These are phyloP conservation scores for Suillus tomentosus DNA, from an alignment of 768 basidiomycete species.

Conservation along the genomic window DNA sequence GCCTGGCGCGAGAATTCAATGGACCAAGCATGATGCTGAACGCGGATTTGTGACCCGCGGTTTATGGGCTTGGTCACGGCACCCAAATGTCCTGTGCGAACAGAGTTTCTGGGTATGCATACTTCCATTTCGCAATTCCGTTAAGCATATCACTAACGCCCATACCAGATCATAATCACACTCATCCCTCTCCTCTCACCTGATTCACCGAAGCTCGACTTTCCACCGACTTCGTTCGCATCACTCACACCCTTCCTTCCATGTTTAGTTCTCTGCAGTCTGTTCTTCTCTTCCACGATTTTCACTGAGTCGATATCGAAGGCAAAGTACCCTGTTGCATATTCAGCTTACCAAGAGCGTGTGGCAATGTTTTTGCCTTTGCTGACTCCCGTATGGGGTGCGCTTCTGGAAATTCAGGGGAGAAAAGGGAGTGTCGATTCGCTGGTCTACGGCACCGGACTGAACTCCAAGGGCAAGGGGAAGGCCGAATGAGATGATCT, in stretches of 20 bases:
- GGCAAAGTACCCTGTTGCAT: conserved; percentile 71
- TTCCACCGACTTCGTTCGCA: conserved; percentile 26
- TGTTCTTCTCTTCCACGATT: conserved; percentile 77
- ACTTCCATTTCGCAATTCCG: not conserved
- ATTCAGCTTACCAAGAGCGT: conserved; percentile 70
- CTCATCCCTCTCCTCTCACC: conserved; percentile 62
- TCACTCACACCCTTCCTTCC: conserved; percentile 49
- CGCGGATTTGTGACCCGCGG: conserved; percentile 87
- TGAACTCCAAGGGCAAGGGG: conserved; percentile 13
- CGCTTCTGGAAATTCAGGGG: conserved; percentile 40
- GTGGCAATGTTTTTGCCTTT: conserved; percentile 79
- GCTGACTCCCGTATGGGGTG: conserved; percentile 46
- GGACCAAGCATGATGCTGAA: conserved; percentile 65
- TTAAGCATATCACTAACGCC: conserved; percentile 13
- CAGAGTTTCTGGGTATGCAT: conserved; percentile 79
- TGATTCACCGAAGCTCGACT: conserved; percentile 27
- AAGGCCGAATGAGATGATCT: conserved; percentile 23
- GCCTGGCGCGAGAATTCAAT: conserved; percentile 64
- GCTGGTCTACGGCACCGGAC: conserved; percentile 44
- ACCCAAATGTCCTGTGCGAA: conserved; percentile 93
- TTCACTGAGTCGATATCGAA: conserved; percentile 82
- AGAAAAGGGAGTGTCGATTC: conserved; percentile 40
- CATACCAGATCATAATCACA: conserved; percentile 62
- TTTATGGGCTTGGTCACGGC: conserved; percentile 83
- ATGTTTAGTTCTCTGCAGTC: conserved; percentile 58